These are phyloP conservation scores for Physcomitrium patens DNA, from an alignment of 225 moss, liverwort and hornwort species.

Conservation along the genomic window DNA sequence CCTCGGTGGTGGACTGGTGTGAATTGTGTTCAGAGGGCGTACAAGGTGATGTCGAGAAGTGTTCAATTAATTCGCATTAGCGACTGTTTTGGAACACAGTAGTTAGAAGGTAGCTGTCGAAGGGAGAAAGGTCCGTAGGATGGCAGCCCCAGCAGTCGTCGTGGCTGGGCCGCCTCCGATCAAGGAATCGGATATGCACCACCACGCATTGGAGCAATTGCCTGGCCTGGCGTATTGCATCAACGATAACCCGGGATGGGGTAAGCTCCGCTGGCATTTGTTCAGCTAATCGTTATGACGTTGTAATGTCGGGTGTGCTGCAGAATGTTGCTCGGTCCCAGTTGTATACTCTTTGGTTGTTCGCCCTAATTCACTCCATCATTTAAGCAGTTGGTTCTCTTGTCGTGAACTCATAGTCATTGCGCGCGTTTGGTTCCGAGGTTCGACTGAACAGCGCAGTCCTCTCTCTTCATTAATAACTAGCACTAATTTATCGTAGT, in stretches of 20 bases:
- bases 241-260: slow-evolving; percentile 47
- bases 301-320: too few species aligned
- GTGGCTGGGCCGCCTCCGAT: slow-evolving; percentile 57
- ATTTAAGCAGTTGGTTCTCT: too few species aligned
- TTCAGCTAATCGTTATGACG: too few species aligned
- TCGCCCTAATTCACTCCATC: too few species aligned
- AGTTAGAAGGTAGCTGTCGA: background rate
- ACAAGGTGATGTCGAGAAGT: background rate
- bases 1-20: background rate
- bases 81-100: background rate
- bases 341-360: too few species aligned
- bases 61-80: slow-evolving; percentile 8
- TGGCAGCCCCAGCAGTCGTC: slow-evolving; percentile 51
- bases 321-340: too few species aligned
- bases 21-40: background rate
- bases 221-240: slow-evolving; percentile 54
- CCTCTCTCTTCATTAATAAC: too few species aligned
- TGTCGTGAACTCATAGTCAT: too few species aligned
- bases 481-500: too few species aligned
- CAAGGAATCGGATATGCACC: slow-evolving; percentile 57
- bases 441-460: too few species aligned
- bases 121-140: background rate
- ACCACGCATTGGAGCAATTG: slow-evolving; percentile 61
- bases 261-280: slow-evolving; percentile 15
- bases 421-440: too few species aligned